Evolutionary conservation across 2,329 filamentous ascomycete genomes (phyloP), one percentile per base, ranked within the genome.

Genomic region (Fusarium pininemorale): DNA sequence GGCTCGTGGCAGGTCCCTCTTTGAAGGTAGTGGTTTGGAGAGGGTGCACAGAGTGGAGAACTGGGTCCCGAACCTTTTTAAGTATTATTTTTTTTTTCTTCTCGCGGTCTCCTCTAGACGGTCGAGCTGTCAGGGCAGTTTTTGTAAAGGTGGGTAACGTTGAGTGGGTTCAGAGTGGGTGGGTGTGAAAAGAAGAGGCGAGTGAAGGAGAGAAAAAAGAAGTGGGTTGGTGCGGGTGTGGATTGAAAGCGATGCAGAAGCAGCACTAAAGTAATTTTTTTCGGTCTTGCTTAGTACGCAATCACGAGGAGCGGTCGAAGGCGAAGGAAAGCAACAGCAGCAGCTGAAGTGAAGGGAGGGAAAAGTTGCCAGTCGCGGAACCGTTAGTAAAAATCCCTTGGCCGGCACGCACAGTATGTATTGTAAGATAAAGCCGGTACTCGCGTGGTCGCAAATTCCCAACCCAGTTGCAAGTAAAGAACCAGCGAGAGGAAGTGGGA

Each of bases 1-100:
- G 80, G 82, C 81, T 82, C 79, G 79, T 80, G 77, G 78, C 76
- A 82, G 79, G 80, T 80, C 78, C 81, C 81, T 81, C 81, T 79
- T 81, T 63, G 71, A 81, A 84, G 79, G 78, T 80, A 82, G 81
- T 84, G 83, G 81, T 84, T 82, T 82, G 83, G 83, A 83, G 82
- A 85, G 83, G 82, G 81, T 83, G 83, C 78, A 72, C 71, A 80
- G 81, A 82, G 84, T 85, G 84, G 84, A 83, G 84, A 85, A 83
- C 79, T 81, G 83, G 82, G 80, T 82, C 83, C 82, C 77, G 80
- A 80, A 81, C 79, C 81, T 83, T 84, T 83, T 83, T 83, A 82
- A 70, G 67, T 70, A 70, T 70, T 59, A 70, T 59, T 82, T 82
- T 81, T 81, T 37, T 78, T 72, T 66, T 68, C 63, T 58, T 73